Percentiles rank a stretch among this genome's conserved stretches.
phyloP scores from a whole-genome alignment of 805 yeast species.

The Wickerhamiella qilinensis region DNA sequence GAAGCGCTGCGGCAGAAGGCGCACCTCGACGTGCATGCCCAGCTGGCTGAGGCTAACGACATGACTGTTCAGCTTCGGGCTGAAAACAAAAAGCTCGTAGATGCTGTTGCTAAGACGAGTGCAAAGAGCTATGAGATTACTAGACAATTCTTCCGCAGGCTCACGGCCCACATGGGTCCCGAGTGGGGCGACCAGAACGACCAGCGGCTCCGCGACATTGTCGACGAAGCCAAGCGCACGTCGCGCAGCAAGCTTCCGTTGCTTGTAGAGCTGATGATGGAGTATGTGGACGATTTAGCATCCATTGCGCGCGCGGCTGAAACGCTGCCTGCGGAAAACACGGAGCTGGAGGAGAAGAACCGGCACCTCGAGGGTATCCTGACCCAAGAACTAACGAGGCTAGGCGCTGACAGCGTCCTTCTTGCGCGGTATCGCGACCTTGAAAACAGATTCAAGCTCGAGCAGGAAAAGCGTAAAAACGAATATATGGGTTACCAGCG shows the following conservation, averaged over 20 bases:
- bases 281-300: slow-evolving; percentile 10
- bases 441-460: slow-evolving; percentile 8
- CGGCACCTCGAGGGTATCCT: slow-evolving; percentile 9
- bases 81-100: slow-evolving; percentile 3
- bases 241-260: slow-evolving; percentile 12
- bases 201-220: slow-evolving; percentile 8
- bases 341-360: slow-evolving; percentile 9
- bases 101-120: slow-evolving; percentile 1
- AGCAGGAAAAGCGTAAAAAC: slow-evolving; percentile 12
- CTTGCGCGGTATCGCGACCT: slow-evolving; percentile 11
- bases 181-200: slow-evolving; percentile 11
- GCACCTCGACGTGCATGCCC: slow-evolving; percentile 1
- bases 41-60: background rate
- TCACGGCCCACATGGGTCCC: slow-evolving; percentile 11
- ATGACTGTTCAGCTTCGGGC: background rate
- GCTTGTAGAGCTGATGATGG: slow-evolving; percentile 9
- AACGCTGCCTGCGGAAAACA: slow-evolving; percentile 4
- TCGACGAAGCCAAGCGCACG: slow-evolving; percentile 6
- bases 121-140: slow-evolving; percentile 8
- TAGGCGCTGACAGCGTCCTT: slow-evolving; percentile 13
- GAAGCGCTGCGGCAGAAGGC: slow-evolving; percentile 2
- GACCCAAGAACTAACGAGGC: slow-evolving; percentile 6
- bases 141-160: slow-evolving; percentile 10
- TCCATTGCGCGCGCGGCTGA: slow-evolving; percentile 4
- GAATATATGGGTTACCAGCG: slow-evolving; percentile 10